Conservation (phyloP, 768 basidiomycete species). For the Cubamyces sp. region DNA sequence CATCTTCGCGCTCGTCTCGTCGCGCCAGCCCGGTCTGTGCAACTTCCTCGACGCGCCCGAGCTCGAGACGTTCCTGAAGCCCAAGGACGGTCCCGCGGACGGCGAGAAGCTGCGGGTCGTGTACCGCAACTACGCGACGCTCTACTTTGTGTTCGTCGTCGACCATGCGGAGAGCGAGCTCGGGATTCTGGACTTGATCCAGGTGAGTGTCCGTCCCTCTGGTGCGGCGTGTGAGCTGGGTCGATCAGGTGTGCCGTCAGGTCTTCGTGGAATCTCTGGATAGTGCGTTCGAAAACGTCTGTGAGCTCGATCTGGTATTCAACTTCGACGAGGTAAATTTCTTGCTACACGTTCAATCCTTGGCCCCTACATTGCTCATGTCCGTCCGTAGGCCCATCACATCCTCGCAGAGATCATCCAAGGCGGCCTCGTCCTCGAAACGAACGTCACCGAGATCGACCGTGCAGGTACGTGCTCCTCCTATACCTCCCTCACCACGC, state of each 20-base stretch:
- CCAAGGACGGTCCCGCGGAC: constrained; percentile 44
- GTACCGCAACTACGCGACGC: constrained; percentile 93
- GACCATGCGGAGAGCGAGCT: constrained; percentile 96
- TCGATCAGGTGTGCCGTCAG: constrained; percentile 42
- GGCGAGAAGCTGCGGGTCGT: constrained; percentile 82
- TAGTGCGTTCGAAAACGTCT: constrained; percentile 96
- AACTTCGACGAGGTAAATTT: constrained; percentile 95
- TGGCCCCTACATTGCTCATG: background rate
- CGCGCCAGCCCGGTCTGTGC: constrained; percentile 82
- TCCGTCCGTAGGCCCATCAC: constrained; percentile 74
- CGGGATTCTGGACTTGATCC: constrained; percentile 94
- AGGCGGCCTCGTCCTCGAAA: constrained; percentile 95
- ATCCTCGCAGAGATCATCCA: constrained; percentile 96
- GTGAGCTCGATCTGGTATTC: constrained; percentile 97
- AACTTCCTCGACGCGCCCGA: constrained; percentile 97
- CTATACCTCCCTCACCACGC: background rate
- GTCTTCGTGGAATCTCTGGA: constrained; percentile 98
- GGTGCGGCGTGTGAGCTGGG: background rate
- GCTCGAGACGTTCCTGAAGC: constrained; percentile 72
- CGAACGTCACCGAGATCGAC: constrained; percentile 87
- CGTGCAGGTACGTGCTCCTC: constrained; percentile 54
- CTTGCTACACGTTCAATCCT: background rate
- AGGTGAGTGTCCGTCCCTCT: constrained; percentile 56
- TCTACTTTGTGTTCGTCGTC: constrained; percentile 97
- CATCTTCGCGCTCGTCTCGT: constrained; percentile 87